Evolutionary conservation across 1,284 basidiomycete genomes (phyloP).

Genomic region (Flammula alnicola): DNA sequence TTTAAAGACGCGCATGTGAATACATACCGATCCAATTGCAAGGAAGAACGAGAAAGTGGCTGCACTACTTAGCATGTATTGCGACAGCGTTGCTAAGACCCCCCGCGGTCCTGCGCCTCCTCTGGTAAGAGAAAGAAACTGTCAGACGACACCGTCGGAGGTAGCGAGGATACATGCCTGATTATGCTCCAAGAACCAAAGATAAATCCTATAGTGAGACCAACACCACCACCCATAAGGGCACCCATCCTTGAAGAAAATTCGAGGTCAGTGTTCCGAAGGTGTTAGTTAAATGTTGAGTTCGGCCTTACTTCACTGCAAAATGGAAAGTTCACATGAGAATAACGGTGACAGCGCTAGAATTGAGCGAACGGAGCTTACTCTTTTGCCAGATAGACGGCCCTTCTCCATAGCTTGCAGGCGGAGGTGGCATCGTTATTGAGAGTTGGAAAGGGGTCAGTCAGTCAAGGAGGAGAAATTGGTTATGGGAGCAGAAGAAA

Average conservation of each 20-base stretch:
- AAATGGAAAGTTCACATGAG: constrained; percentile 9
- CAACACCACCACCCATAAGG: constrained; percentile 90
- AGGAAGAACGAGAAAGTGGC: constrained; percentile 89
- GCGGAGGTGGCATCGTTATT: constrained; percentile 46
- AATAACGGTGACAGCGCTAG: constrained; percentile 1
- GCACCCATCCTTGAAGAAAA: constrained; percentile 79
- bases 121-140: constrained; percentile 43
- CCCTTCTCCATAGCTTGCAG: constrained; percentile 55
- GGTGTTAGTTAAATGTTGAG: constrained; percentile 9
- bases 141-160: constrained; percentile 3
- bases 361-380: constrained; percentile 37
- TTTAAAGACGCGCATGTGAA: not conserved
- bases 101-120: constrained; percentile 89
- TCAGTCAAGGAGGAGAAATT: constrained; percentile 11
- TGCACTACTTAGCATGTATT: constrained; percentile 92
- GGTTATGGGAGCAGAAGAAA: constrained; percentile 7
- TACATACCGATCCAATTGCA: constrained; percentile 77
- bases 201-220: constrained; percentile 94
- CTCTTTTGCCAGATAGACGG: constrained; percentile 79
- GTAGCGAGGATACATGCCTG: constrained; percentile 53
- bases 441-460: constrained; percentile 5
- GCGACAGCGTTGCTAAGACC: constrained; percentile 84
- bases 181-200: constrained; percentile 92
- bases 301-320: constrained; percentile 55
- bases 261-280: constrained; percentile 19